Conservation (phyloP, 352 stramenopile species). For the Pythium biforme region DNA sequence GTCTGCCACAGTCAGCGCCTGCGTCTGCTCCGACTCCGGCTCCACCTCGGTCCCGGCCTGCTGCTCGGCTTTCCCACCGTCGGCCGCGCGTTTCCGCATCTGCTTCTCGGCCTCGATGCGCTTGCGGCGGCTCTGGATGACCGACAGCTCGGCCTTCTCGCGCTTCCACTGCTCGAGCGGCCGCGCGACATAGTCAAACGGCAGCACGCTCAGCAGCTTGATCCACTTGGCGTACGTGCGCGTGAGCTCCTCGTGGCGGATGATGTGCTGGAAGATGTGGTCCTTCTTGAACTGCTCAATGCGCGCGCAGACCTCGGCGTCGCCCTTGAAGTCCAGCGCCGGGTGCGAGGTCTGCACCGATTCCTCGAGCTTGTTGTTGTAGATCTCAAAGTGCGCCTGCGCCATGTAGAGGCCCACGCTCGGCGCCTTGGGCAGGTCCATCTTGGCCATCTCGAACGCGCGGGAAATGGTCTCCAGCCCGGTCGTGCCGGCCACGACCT, state of each 20-base stretch:
- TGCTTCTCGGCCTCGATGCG: constrained; percentile 27
- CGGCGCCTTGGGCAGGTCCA: constrained; percentile 85
- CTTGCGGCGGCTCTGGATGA: constrained; percentile 24
- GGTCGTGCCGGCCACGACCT: constrained; percentile 68
- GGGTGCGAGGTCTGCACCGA: constrained; percentile 66
- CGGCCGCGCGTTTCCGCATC: constrained; percentile 22
- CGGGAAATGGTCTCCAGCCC: constrained; percentile 47
- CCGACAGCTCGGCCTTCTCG: constrained; percentile 61
- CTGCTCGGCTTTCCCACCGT: background rate
- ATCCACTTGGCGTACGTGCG: constrained; percentile 85
- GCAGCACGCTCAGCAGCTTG: constrained; percentile 60
- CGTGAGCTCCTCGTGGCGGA: constrained; percentile 71
- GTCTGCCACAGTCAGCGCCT: constrained; percentile 4
- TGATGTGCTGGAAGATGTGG: constrained; percentile 82
- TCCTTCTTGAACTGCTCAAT: constrained; percentile 82
- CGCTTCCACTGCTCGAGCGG: constrained; percentile 68
- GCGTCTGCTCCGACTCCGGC: background rate
- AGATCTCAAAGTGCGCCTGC: constrained; percentile 84
- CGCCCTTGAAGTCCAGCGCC: constrained; percentile 55
- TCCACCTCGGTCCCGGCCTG: background rate
- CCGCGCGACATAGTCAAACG: constrained; percentile 67
- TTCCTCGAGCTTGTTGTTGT: constrained; percentile 78
- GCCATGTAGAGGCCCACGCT: constrained; percentile 85
- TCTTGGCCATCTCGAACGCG: constrained; percentile 73
- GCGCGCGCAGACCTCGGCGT: constrained; percentile 39